phyloP scores from a whole-genome alignment of 2,329 filamentous ascomycete genomes.

The Paraconiothyrium sp. region DNA sequence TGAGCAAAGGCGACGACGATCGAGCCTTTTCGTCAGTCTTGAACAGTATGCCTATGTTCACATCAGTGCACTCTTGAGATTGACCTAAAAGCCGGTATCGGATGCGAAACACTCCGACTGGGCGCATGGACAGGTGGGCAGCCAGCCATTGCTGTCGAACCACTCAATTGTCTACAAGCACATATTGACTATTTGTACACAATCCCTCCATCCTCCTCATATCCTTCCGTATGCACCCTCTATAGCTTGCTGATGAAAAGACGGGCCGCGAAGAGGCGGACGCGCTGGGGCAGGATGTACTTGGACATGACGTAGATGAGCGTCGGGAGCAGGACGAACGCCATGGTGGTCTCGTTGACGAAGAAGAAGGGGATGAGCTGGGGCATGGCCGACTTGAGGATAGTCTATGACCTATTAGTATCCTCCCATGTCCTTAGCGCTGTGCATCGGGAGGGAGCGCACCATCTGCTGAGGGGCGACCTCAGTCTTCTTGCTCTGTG shows the following conservation, averaged over 20 bases:
- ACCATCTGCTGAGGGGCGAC: slow-evolving; percentile 48
- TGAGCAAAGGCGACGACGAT: too few relatives aligned
- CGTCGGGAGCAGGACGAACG: slow-evolving; percentile 53
- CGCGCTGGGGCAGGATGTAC: slow-evolving; percentile 54
- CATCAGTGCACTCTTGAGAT: neutral
- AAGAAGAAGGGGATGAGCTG: slow-evolving; percentile 58
- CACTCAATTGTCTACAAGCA: slow-evolving; percentile 48
- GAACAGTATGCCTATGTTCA: neutral
- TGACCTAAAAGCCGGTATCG: neutral
- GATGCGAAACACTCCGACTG: neutral
- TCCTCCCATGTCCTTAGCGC: neutral
- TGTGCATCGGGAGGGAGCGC: slow-evolving; percentile 2
- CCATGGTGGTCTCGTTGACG: slow-evolving; percentile 55
- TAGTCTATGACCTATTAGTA: slow-evolving; percentile 41
- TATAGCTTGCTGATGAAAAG: slow-evolving; percentile 58
- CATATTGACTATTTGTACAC: slow-evolving; percentile 47
- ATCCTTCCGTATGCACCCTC: slow-evolving; percentile 19
- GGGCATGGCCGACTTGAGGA: slow-evolving; percentile 56
- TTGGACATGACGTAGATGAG: slow-evolving; percentile 57
- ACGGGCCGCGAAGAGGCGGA: slow-evolving; percentile 53
- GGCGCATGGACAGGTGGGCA: neutral
- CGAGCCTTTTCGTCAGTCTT: neutral
- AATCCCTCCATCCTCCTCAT: slow-evolving; percentile 18
- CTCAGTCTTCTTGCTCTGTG: slow-evolving; percentile 49
- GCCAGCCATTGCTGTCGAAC: neutral